Conservation (phyloP, 345 rosid genomes). For the Kernera saxatilis region DNA sequence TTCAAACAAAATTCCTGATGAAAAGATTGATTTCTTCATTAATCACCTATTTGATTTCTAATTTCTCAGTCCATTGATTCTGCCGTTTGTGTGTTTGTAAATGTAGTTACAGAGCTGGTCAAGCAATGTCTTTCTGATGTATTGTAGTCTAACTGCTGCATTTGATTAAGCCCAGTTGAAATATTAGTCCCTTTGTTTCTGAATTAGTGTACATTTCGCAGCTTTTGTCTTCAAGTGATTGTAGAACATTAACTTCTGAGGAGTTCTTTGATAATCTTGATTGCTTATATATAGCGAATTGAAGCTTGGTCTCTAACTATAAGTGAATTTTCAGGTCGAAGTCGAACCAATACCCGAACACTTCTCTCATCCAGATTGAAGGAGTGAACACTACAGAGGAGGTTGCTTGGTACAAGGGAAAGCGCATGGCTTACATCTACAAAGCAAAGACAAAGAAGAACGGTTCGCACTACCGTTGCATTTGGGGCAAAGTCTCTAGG, state of each 20-base stretch:
- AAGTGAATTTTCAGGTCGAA: conserved; percentile 50
- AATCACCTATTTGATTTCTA: too few species aligned
- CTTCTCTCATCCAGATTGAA: conserved; percentile 77
- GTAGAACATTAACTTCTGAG: not conserved
- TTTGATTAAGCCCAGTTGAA: not conserved
- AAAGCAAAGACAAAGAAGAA: conserved; percentile 84
- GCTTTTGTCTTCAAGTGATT: not conserved
- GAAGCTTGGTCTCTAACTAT: not conserved
- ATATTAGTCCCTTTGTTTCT: not conserved
- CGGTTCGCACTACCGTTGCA: conserved; percentile 83
- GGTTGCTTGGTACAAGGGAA: conserved; percentile 74
- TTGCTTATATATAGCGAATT: not conserved
- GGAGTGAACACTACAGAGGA: conserved; percentile 88
- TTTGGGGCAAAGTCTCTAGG: conserved; percentile 88
- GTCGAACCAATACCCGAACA: conserved; percentile 83
- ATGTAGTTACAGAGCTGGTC: too few species aligned
- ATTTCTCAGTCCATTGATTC: too few species aligned
- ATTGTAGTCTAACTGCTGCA: not conserved
- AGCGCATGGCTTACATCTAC: conserved; percentile 92
- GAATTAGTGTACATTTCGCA: not conserved
- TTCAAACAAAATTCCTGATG: too few species aligned
- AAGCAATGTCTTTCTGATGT: too few species aligned
- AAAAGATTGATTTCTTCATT: too few species aligned
- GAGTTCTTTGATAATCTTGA: not conserved
- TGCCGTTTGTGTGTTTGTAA: not conserved